Evolutionary conservation across 257 asterid species (phyloP), one percentile per base, ranked within the genome.

Genomic region (Capsicum baccatum): DNA sequence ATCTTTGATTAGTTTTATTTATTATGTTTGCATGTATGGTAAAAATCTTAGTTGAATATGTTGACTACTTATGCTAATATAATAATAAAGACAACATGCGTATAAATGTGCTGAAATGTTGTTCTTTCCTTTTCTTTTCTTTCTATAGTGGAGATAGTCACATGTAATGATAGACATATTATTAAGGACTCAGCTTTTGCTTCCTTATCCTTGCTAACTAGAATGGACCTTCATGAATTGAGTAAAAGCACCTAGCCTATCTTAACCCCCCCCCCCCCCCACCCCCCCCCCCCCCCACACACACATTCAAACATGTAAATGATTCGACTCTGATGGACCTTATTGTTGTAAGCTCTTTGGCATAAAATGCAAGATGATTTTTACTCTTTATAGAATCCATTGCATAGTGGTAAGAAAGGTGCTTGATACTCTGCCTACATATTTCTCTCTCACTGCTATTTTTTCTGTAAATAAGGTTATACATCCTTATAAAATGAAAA

Each of bases 331-430:
- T 26, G 33, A 26, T 26, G 33, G 33, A 39, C 44, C 44, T 39
- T 39, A 39, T 76, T 73, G 62, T 76, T 76, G 81, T 11, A 47
- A 50, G 21, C 14, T 76, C 52, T 52, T 76, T 26, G 81, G 44
- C 58, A 26, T 52, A 52, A 52, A 19, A 52, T 50, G 63, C 81
- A 13, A 76, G 47, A 52, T 76, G 81, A 14, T 52, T 76, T 76
- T 21, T 52, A 76, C 63, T 52, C 63, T 67, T 3, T 55, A 52
- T 52, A 52, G 81, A 52, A 76, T 76, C 81, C 63, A 74, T 74
- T 76, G 52, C 62, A 71, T 37, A 52, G 62, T 21, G 52, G 60
- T 19, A 19, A 73, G 80, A 21, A 19, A 6, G 2, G 60, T 19
- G 13, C 63, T 21, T 8, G 6, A 52, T 76, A 4, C 15, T 76